These are phyloP conservation scores for Penicillium sp. DNA, from an alignment of 2,329 filamentous ascomycete genomes.

Conservation along the genomic window DNA sequence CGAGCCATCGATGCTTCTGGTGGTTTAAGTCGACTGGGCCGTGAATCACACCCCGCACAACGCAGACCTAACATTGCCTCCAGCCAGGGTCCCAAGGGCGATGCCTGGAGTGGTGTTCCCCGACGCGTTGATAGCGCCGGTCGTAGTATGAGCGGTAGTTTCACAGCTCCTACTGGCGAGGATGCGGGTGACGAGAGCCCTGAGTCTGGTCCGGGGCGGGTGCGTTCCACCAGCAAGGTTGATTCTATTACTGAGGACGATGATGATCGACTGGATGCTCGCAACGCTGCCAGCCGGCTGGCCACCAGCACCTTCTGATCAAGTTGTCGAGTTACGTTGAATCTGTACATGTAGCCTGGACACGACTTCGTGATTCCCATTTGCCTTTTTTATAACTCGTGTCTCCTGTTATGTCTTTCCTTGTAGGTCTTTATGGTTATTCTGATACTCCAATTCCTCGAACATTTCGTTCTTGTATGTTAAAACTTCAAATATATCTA, in stretches of 20 bases:
- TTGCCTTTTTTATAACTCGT: constrained; percentile 17
- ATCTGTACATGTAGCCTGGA: constrained; percentile 36
- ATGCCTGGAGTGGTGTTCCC: constrained; percentile 94
- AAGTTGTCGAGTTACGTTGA: constrained; percentile 11
- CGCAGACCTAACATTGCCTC: constrained; percentile 76
- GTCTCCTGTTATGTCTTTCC: constrained; percentile 25
- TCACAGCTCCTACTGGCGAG: constrained; percentile 63
- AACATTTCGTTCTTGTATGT: background rate
- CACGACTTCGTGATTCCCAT: constrained; percentile 36
- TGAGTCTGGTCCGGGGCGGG: constrained; percentile 43
- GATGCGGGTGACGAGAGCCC: constrained; percentile 58
- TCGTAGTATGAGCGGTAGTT: constrained; percentile 72
- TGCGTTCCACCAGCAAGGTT: constrained; percentile 48
- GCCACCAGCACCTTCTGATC: constrained; percentile 87
- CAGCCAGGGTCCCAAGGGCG: constrained; percentile 94
- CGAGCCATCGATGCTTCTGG: constrained; percentile 88
- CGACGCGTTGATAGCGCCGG: constrained; percentile 75
- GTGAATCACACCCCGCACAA: constrained; percentile 76
- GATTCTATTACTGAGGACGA: constrained; percentile 55
- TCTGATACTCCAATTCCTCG: background rate
- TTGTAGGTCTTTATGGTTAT: constrained; percentile 15
- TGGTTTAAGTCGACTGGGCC: constrained; percentile 82
- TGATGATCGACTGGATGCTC: constrained; percentile 89
- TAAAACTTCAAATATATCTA: background rate
- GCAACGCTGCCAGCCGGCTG: constrained; percentile 90